A percentile compares a stretch with the other conserved stretches of the same genome.
phyloP scores from a whole-genome alignment of 805 yeast genomes.

The Pichia nakasei region DNA sequence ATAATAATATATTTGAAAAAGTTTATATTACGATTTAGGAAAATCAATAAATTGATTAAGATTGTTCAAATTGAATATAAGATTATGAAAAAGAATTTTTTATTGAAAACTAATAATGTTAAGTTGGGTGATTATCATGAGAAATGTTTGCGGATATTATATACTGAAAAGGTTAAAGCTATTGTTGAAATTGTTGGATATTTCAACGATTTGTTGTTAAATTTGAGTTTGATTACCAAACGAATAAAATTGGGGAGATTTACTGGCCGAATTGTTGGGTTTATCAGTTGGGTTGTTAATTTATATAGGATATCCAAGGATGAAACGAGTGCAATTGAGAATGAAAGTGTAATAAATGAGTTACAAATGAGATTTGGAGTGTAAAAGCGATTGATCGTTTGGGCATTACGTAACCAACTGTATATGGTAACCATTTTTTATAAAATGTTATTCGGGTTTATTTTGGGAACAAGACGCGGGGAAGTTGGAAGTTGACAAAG shows the following conservation, averaged over 20 bases:
- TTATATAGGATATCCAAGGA: conserved; percentile 23
- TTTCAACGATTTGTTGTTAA: conserved; percentile 23
- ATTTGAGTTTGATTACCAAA: conserved; percentile 19
- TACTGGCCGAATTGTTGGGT: conserved; percentile 15
- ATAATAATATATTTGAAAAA: conserved; percentile 22
- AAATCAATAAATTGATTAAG: conserved; percentile 17
- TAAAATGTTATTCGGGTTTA: no score
- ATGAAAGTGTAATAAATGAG: conserved; percentile 5
- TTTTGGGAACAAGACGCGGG: no score
- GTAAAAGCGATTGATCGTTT: no score
- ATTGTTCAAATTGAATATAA: conserved; percentile 18
- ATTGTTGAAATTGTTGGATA: conserved; percentile 24
- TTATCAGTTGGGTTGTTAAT: conserved; percentile 24
- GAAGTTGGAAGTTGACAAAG: no score
- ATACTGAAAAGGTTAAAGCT: conserved; percentile 19
- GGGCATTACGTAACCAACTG: no score
- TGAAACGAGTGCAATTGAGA: conserved; percentile 16
- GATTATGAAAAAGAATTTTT: conserved; percentile 9
- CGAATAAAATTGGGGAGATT: conserved; percentile 16
- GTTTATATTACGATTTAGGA: conserved; percentile 15
- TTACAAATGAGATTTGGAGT: neutral
- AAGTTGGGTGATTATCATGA: conserved; percentile 3
- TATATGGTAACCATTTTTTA: no score
- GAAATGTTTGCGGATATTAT: conserved; percentile 15
- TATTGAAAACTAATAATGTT: conserved; percentile 3